phyloP scores from a whole-genome alignment of 768 basidiomycete genomes.

The Leccinellum luteum region DNA sequence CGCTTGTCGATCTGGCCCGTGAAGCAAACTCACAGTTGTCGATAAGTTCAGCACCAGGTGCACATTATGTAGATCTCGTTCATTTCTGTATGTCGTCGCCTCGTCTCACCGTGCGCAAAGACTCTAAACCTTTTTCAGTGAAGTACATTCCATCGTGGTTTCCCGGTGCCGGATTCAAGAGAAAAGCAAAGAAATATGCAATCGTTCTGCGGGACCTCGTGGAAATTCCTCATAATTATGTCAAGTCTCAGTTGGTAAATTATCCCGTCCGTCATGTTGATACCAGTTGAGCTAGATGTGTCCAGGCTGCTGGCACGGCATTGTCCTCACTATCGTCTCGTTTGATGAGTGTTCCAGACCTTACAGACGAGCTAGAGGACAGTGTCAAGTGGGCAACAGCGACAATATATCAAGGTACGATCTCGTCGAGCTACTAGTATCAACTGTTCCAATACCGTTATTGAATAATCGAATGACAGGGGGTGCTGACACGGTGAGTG shows the following conservation, averaged over 20 bases:
- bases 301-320: conserved; percentile 14
- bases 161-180: conserved; percentile 21
- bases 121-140: conserved; percentile 11
- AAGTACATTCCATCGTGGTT: conserved; percentile 24
- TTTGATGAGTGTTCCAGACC: conserved; percentile 3
- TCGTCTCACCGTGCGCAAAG: neutral
- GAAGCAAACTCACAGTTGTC: conserved; percentile 26
- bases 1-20: conserved; percentile 31
- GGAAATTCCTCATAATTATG: conserved; percentile 14
- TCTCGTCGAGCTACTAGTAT: neutral
- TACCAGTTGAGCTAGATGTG: neutral
- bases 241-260: conserved; percentile 17
- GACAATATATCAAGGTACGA: conserved; percentile 13
- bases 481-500: conserved; percentile 22
- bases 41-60: neutral
- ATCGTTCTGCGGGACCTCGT: conserved; percentile 1
- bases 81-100: conserved; percentile 10
- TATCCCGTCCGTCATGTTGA: neutral
- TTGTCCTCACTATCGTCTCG: conserved; percentile 15
- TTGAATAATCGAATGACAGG: conserved; percentile 3
- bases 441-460: neutral
- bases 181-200: conserved; percentile 8
- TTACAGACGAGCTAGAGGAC: conserved; percentile 15
- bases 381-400: conserved; percentile 17
- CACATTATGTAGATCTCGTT: conserved; percentile 19